Evolutionary conservation across 176 grass and related monocot species (phyloP), one percentile per base, ranked within the genome.

Genomic region (Aegilops tauschii): DNA sequence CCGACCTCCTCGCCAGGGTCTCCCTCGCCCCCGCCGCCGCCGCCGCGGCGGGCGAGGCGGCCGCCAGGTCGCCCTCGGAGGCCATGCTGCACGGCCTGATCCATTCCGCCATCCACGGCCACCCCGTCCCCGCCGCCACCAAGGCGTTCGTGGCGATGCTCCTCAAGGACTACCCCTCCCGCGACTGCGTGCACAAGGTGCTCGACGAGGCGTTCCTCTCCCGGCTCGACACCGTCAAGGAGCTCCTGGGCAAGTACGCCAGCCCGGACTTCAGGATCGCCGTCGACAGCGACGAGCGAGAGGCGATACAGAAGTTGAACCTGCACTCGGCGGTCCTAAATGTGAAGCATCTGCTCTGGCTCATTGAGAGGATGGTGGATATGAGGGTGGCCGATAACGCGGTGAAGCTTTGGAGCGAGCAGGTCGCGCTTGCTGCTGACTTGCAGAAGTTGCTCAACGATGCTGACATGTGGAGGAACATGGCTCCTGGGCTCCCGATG

Each of bases 311-410:
- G 67, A 96, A 87, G 88, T 42, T 98, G 9, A 93, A 94, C 71
- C 63, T 98, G 27, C 93, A 98, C 4, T 90, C 93, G 4, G 92
- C 90, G n/a, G 81, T 88, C 39, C 45, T 89, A 18, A 91, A 96
- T 30, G 86, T 91, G 30, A 98, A 92, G 30, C 90, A 94, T 39
- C 71, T 98, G 65, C 86, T 91, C 56, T 98, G 96, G 92, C 87
- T 96, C 25, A 89, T 98, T 8, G 96, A 98, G 90, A 90, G 93
- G 87, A 96, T 96, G 92, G 91, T 98, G 30, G 96, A 98, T 59
- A 88, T 94, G 67, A 84, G 82, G 81, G 88, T 98, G 69, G 90
- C 90, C 0, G 80, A 94, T 63, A 91, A 90, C 2, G 90, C 90
- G 0, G 90, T 98, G 27, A 85, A 23, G 20, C 88, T 89, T 20